Percentiles rank a stretch among this genome's conserved stretches.
Evolutionary conservation across 371 early-diverging fungal genomes (phyloP).

Genomic region (Mucor circinelloides): DNA sequence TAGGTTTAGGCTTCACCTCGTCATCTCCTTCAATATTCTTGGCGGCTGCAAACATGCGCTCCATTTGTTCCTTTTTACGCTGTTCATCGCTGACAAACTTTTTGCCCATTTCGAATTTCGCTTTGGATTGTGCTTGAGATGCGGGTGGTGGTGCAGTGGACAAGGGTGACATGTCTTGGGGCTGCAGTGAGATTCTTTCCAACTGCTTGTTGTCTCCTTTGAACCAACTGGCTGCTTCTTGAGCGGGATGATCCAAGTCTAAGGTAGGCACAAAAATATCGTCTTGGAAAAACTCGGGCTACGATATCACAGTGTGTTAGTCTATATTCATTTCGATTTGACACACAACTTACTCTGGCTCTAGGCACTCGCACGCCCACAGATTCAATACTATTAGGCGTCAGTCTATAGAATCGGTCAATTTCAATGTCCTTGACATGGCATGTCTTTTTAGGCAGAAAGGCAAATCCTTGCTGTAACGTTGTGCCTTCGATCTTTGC

Average conservation of each 20-base stretch:
- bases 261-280: constrained; percentile 76
- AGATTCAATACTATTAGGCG: constrained; percentile 65
- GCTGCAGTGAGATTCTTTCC: constrained; percentile 52
- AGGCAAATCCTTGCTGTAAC: constrained; percentile 70
- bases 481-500: constrained; percentile 62
- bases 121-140: constrained; percentile 32
- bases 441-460: constrained; percentile 66
- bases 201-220: constrained; percentile 33
- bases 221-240: constrained; percentile 64
- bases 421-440: constrained; percentile 72
- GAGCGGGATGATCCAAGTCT: constrained; percentile 54
- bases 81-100: constrained; percentile 38
- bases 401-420: constrained; percentile 68
- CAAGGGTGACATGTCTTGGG: constrained; percentile 60
- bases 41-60: constrained; percentile 59
- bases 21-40: constrained; percentile 43
- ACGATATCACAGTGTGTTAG: not conserved
- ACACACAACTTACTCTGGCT: constrained; percentile 48
- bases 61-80: constrained; percentile 54
- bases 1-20: constrained; percentile 38
- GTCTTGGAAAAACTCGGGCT: constrained; percentile 87
- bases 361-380: constrained; percentile 78
- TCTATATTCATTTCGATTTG: not conserved
- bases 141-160: constrained; percentile 52
- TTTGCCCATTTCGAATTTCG: constrained; percentile 49